These are phyloP conservation scores for Glarea lozoyensis DNA, from an alignment of 495 filamentous ascomycete genomes.

Conservation along the genomic window DNA sequence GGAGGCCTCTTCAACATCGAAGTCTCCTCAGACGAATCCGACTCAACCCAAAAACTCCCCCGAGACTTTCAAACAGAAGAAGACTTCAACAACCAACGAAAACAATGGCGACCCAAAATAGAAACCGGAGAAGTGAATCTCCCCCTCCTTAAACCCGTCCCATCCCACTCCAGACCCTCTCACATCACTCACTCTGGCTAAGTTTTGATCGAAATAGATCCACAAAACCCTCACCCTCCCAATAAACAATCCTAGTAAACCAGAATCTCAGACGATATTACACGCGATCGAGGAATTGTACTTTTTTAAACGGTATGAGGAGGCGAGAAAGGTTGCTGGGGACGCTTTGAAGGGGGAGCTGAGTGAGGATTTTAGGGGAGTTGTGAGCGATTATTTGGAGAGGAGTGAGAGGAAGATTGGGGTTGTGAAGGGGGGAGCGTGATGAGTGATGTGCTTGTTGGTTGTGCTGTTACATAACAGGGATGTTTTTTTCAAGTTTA, in stretches of 20 bases:
- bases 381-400: conserved; percentile 11
- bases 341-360: conserved; percentile 23
- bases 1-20: conserved; percentile 17
- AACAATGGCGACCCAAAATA: conserved; percentile 15
- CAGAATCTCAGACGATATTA: conserved; percentile 31
- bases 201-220: conserved; percentile 32
- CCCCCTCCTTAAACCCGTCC: background rate
- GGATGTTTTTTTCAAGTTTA: too few relatives aligned
- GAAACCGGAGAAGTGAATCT: conserved; percentile 18
- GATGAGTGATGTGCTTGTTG: too few relatives aligned
- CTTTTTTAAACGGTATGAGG: conserved; percentile 37
- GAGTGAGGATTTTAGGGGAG: conserved; percentile 14
- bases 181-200: too few relatives aligned
- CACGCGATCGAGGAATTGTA: conserved; percentile 50
- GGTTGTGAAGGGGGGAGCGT: too few relatives aligned
- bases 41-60: conserved; percentile 10
- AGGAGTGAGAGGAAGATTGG: conserved; percentile 14
- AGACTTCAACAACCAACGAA: conserved; percentile 15
- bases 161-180: too few relatives aligned
- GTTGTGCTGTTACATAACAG: too few relatives aligned
- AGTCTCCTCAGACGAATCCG: conserved; percentile 16
- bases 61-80: conserved; percentile 22
- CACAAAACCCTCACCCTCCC: conserved; percentile 32
- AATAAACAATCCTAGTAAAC: conserved; percentile 26
- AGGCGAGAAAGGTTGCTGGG: conserved; percentile 29